A percentile compares a stretch with the other conserved stretches of the same genome.
phyloP scores from a whole-genome alignment of 257 asterid genomes.

The Fraxinus pennsylvanica region DNA sequence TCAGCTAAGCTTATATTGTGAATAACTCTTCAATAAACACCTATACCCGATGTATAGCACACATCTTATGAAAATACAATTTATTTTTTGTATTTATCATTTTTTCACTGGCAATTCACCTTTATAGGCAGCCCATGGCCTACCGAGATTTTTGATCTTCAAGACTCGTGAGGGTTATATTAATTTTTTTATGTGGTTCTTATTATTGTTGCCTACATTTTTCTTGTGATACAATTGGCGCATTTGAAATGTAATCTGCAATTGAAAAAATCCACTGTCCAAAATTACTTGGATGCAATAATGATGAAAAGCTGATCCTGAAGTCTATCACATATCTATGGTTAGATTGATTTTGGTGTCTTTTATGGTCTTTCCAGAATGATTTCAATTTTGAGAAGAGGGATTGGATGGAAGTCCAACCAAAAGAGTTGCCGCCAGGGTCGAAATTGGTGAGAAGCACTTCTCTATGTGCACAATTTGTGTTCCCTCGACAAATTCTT shows the following conservation, averaged over 20 bases:
- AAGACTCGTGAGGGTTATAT: neutral
- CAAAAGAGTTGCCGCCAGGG: constrained; percentile 66
- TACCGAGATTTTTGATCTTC: neutral
- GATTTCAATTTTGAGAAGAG: constrained; percentile 78
- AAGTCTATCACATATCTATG: neutral
- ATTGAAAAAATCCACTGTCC: neutral
- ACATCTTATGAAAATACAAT: neutral
- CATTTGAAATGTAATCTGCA: neutral
- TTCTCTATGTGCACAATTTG: constrained; percentile 24
- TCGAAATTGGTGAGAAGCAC: constrained; percentile 65
- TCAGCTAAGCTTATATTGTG: neutral
- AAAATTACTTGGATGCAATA: neutral
- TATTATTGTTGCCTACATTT: neutral
- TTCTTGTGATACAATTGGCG: neutral
- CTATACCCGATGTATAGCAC: neutral
- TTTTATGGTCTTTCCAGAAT: constrained; percentile 49
- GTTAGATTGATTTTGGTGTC: constrained; percentile 11
- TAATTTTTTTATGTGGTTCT: neutral
- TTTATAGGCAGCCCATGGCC: neutral
- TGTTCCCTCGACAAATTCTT: constrained; percentile 14
- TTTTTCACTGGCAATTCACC: neutral
- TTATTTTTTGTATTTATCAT: neutral
- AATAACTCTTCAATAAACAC: neutral
- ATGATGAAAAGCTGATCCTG: constrained; percentile 2
- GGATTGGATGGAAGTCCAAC: constrained; percentile 72